Evolutionary conservation across 1,139 yeast species (phyloP).

Genomic region (Protomyces inouyei): DNA sequence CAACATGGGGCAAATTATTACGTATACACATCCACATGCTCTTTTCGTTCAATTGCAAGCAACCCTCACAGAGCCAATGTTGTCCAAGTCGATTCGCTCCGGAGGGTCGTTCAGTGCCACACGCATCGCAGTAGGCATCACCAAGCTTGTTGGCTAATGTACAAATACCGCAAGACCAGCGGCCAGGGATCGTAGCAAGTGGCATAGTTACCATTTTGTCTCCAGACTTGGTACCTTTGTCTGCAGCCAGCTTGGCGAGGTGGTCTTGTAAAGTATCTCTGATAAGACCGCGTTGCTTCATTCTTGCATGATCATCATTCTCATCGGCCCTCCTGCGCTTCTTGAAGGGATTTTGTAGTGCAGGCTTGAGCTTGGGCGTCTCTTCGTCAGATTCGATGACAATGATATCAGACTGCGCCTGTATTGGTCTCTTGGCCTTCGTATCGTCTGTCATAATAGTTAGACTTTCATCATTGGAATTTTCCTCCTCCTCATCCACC

Average conservation of each 20-base stretch:
- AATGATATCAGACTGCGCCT: background rate
- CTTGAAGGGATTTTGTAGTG: background rate
- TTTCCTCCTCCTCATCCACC: constrained; percentile 18
- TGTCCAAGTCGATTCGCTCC: background rate
- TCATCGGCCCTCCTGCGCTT: background rate
- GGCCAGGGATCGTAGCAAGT: background rate
- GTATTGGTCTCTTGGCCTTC: background rate
- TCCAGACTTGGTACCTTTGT: background rate
- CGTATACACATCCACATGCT: constrained; percentile 16
- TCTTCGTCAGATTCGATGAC: constrained; percentile 14
- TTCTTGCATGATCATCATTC: constrained; percentile 1
- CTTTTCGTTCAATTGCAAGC: background rate
- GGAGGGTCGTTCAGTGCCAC: constrained; percentile 9
- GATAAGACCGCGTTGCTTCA: constrained; percentile 13
- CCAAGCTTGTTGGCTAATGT: constrained; percentile 7
- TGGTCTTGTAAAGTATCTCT: constrained; percentile 14
- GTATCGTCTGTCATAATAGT: background rate
- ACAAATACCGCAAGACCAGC: constrained; percentile 17
- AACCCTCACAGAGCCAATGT: constrained; percentile 13
- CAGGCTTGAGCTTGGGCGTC: background rate
- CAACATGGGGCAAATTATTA: background rate
- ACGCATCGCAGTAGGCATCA: constrained; percentile 5
- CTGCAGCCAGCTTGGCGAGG: constrained; percentile 3
- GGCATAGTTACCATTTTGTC: background rate
- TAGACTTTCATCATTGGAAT: background rate